These are phyloP conservation scores for Coleophoma crateriformis DNA, from an alignment of 2,329 filamentous ascomycete genomes.

Conservation along the genomic window DNA sequence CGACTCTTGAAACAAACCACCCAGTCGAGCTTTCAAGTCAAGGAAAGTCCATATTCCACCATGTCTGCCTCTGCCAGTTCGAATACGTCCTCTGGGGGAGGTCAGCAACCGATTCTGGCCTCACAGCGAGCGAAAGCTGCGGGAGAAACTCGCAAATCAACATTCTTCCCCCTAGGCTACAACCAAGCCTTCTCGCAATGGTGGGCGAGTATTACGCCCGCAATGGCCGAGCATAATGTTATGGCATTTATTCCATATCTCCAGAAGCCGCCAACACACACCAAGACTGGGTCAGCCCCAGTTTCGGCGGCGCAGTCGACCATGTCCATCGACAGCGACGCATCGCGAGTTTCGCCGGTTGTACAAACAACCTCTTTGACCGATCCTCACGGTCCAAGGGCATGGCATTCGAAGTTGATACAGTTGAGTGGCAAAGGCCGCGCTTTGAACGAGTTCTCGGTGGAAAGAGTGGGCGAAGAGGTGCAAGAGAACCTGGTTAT, in stretches of 20 bases:
- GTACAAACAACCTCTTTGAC: slow-evolving; percentile 42
- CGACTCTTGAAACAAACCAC: slow-evolving; percentile 18
- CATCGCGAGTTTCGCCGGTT: slow-evolving; percentile 31
- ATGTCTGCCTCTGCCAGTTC: slow-evolving; percentile 23
- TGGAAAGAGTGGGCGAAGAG: slow-evolving; percentile 76
- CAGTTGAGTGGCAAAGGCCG: slow-evolving; percentile 79
- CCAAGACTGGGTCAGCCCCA: slow-evolving; percentile 49
- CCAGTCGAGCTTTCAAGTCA: slow-evolving; percentile 16
- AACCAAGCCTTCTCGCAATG: slow-evolving; percentile 90
- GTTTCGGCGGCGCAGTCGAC: slow-evolving; percentile 34
- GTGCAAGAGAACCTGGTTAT: slow-evolving; percentile 87
- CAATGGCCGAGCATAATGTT: slow-evolving; percentile 81
- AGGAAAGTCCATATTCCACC: slow-evolving; percentile 21
- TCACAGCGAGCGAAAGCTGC: slow-evolving; percentile 37
- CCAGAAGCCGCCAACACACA: slow-evolving; percentile 53
- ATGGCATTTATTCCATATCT: slow-evolving; percentile 82
- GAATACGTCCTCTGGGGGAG: slow-evolving; percentile 25
- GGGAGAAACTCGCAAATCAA: slow-evolving; percentile 19
- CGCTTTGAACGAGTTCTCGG: slow-evolving; percentile 85
- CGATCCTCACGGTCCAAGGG: slow-evolving; percentile 79
- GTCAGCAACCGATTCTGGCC: slow-evolving; percentile 41
- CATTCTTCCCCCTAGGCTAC: slow-evolving; percentile 81
- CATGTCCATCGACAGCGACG: slow-evolving; percentile 26
- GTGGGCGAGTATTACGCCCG: slow-evolving; percentile 84
- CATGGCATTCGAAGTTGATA: slow-evolving; percentile 84